phyloP scores from a whole-genome alignment of 345 rosid species.

The Aegle marmelos region DNA sequence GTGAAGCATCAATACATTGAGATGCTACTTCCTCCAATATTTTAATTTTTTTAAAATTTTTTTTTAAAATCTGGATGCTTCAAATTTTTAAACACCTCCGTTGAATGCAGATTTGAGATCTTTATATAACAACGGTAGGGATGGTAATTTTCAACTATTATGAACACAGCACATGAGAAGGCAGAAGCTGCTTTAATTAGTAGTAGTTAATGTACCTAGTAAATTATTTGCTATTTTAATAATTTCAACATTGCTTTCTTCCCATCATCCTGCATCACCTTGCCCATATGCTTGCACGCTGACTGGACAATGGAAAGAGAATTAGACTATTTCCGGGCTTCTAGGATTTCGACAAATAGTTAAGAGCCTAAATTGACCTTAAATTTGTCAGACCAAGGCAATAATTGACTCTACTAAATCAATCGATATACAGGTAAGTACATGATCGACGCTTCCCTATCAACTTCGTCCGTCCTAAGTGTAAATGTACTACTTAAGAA shows the following conservation, averaged over 20 bases:
- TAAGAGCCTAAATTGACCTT: not conserved
- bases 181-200: not conserved
- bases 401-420: not conserved
- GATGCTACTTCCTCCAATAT: not conserved
- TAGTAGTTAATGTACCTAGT: not conserved
- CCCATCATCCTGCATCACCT: not conserved
- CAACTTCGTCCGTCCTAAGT: not conserved
- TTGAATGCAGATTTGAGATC: not conserved
- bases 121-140: not conserved
- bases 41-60: no score
- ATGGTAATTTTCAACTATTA: not conserved
- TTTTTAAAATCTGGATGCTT: not conserved
- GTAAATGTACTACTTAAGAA: not conserved
- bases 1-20: not conserved
- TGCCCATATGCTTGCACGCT: not conserved
- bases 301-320: not conserved
- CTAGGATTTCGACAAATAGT: no score
- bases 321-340: not conserved
- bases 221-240: not conserved
- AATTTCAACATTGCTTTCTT: no score
- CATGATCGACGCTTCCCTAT: not conserved
- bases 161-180: not conserved
- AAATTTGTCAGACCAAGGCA: not conserved
- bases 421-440: not conserved
- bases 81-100: not conserved